Evolutionary conservation across 2,329 filamentous ascomycete genomes (phyloP).

Genomic region (Colletotrichum simmondsii): DNA sequence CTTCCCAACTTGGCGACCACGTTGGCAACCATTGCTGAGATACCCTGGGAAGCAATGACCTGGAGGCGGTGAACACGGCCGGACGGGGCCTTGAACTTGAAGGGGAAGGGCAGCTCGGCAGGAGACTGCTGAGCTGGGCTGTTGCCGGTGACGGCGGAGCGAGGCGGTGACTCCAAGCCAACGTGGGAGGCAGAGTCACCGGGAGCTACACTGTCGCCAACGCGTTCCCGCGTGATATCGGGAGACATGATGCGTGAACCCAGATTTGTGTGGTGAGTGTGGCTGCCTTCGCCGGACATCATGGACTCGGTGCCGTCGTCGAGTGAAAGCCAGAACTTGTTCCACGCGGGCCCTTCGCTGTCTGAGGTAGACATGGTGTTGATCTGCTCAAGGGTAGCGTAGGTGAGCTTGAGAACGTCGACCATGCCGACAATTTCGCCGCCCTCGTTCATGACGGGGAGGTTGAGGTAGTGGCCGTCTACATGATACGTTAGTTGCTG

Average conservation of each 20-base stretch:
- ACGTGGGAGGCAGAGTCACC: slow-evolving; percentile 95
- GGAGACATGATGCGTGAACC: slow-evolving; percentile 84
- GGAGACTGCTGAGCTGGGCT: slow-evolving; percentile 63
- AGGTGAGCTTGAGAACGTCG: slow-evolving; percentile 97
- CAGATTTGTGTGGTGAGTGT: slow-evolving; percentile 71
- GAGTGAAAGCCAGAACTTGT: slow-evolving; percentile 99
- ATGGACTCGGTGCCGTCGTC: slow-evolving; percentile 95
- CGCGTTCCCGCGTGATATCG: slow-evolving; percentile 76
- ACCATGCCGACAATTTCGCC: slow-evolving; percentile 99
- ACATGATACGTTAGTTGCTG: slow-evolving; percentile 38
- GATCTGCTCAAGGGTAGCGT: slow-evolving; percentile 96
- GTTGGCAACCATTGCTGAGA: slow-evolving; percentile 79
- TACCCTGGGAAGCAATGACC: slow-evolving; percentile 81
- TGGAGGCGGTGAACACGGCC: slow-evolving; percentile 94
- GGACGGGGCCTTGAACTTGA: slow-evolving; percentile 99
- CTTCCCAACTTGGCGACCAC: slow-evolving; percentile 86
- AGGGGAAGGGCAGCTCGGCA: slow-evolving; percentile 86
- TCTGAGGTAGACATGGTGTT: slow-evolving; percentile 93
- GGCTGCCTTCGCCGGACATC: slow-evolving; percentile 90
- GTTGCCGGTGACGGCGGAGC: slow-evolving; percentile 67
- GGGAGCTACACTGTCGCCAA: slow-evolving; percentile 85
- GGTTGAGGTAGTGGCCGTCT: slow-evolving; percentile 98
- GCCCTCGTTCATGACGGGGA: slow-evolving; percentile 97
- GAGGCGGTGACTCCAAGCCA: slow-evolving; percentile 81
- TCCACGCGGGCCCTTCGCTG: slow-evolving; percentile 96